Evolutionary conservation across 2,329 filamentous ascomycete species (phyloP), one percentile per base, ranked within the genome.

Genomic region (Arthrobotrys sinensis): DNA sequence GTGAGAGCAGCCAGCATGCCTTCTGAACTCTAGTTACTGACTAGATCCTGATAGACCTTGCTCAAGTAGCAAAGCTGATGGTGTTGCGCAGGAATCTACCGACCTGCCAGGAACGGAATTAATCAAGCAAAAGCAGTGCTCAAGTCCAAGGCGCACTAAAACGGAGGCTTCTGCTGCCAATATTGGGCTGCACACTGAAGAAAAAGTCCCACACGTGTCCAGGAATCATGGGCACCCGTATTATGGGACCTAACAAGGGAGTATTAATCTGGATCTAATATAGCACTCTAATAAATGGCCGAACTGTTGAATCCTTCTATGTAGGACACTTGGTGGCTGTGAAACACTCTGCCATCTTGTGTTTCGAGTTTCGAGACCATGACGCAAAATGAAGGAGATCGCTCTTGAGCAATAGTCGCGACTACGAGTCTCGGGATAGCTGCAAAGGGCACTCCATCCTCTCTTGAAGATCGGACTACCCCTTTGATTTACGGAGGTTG

Each of bases 241-340:
- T 40, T 43, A 28, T 60, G 16, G 16, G 36, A 19, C 12, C 52
- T 19, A 60, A n/a, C 34, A 43, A 63, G 32, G 43, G 32, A 43
- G 48, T 40, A 45, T 77, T 77, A 71, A 68, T 72, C 14, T 63
- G 60, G 67, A 68, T 78, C 67, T 68, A 38, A 36, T 77, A 72
- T 63, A 72, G 60, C 36, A 32, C 48, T 40, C 34, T 32, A 67
- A 78, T 70, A 77, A 40, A 52, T 67, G 60, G 67, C 36, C 38
- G 36, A 36, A 64, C 10, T 53, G 64, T 60, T 50, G 67, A 66
- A 63, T 62, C 60, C 62, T 66, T 65, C 57, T 24, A 28, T 28
- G 24, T 28, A 10, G 28, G 28, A 57, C 40, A 19, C 24, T 64
- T n/a, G 43, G 48, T 57, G 48, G 32, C 40, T 50, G 12, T 62